phyloP scores from a whole-genome alignment of 495 filamentous ascomycete species.

The Penicillium verhagenii region DNA sequence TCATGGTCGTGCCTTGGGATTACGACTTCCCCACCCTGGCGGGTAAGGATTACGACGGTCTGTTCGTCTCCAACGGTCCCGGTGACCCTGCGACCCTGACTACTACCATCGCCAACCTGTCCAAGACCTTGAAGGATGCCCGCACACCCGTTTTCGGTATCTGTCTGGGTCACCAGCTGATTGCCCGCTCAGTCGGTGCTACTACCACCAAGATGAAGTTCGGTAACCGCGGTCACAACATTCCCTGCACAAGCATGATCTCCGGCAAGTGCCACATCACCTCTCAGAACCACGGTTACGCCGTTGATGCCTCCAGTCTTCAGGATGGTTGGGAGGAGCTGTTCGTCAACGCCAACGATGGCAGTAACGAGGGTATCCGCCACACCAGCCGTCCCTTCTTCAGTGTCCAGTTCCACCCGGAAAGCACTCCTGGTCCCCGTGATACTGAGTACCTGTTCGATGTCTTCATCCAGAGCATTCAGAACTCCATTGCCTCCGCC shows the following conservation, averaged over 20 bases:
- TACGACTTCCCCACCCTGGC: conserved; percentile 78
- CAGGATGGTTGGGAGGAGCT: conserved; percentile 83
- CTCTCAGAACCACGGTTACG: conserved; percentile 96
- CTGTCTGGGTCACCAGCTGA: conserved; percentile 92
- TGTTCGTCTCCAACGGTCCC: conserved; percentile 97
- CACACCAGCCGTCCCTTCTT: conserved; percentile 85
- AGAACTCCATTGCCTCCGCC: conserved; percentile 58
- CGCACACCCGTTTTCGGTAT: conserved; percentile 92
- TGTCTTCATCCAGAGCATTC: conserved; percentile 86
- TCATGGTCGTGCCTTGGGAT: conserved; percentile 92
- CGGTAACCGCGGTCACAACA: conserved; percentile 97
- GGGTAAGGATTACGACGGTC: conserved; percentile 83
- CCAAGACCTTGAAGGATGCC: conserved; percentile 67
- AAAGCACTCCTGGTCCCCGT: conserved; percentile 92
- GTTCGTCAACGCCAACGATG: conserved; percentile 97
- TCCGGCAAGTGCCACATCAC: conserved; percentile 97
- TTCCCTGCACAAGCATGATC: conserved; percentile 91
- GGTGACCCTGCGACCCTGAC: conserved; percentile 87
- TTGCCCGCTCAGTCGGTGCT: conserved; percentile 87
- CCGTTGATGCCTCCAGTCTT: conserved; percentile 76
- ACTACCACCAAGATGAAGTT: conserved; percentile 96
- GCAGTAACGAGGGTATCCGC: conserved; percentile 95
- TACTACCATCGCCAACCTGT: conserved; percentile 71
- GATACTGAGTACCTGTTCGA: conserved; percentile 97
- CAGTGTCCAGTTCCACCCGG: conserved; percentile 98